phyloP scores from a whole-genome alignment of 805 yeast species.

The Kodamaea leandrae region DNA sequence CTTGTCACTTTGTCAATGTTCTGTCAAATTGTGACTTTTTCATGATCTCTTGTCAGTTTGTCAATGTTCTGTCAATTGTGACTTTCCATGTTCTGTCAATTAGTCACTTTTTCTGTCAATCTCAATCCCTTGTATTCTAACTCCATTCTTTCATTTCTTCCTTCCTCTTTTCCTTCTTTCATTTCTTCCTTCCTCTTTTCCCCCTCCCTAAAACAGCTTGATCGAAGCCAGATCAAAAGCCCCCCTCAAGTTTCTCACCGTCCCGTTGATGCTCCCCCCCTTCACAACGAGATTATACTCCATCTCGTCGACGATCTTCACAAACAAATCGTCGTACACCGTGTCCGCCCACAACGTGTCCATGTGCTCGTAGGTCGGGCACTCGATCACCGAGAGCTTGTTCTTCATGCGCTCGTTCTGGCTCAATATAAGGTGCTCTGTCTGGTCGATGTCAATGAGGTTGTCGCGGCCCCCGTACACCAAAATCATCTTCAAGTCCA shows the following conservation, averaged over 20 bases:
- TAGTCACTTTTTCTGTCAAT: too few species aligned
- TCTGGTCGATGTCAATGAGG: constrained; percentile 28
- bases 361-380: constrained; percentile 31
- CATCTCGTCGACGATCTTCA: constrained; percentile 16
- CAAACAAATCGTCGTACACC: constrained; percentile 26
- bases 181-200: too few species aligned
- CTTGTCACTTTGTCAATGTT: too few species aligned
- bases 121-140: too few species aligned
- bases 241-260: constrained; percentile 6
- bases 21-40: too few species aligned
- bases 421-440: constrained; percentile 21
- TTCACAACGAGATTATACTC: constrained; percentile 1
- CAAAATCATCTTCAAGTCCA: constrained; percentile 27
- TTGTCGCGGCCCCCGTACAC: constrained; percentile 30
- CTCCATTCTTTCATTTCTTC: too few species aligned
- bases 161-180: too few species aligned
- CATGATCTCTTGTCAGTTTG: too few species aligned
- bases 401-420: constrained; percentile 23
- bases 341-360: constrained; percentile 30
- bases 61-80: too few species aligned
- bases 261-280: constrained; percentile 4
- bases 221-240: too few species aligned
- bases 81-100: too few species aligned
- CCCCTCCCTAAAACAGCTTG: too few species aligned
- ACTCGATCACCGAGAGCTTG: constrained; percentile 19